A percentile compares a stretch with the other conserved stretches of the same genome.
Conservation (phyloP, 2,329 filamentous ascomycete genomes). For the Aspergillus sclerotialis region DNA sequence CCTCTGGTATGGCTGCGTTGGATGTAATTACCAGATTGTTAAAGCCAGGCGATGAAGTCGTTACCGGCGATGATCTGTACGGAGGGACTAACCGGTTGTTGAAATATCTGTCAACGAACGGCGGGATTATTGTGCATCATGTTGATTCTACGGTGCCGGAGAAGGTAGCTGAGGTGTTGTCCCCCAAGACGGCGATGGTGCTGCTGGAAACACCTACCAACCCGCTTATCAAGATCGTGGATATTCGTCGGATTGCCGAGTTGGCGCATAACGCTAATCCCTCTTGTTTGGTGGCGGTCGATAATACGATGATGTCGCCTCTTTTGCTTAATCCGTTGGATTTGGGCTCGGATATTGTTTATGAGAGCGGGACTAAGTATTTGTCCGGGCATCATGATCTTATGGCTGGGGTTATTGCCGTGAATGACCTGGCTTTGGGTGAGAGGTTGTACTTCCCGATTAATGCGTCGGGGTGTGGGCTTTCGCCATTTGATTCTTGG, state of each 20-base stretch:
- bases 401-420: conserved; percentile 94
- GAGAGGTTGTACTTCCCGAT: conserved; percentile 95
- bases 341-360: conserved; percentile 89
- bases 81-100: conserved; percentile 90
- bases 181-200: conserved; percentile 84
- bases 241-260: conserved; percentile 72
- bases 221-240: conserved; percentile 95
- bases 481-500: conserved; percentile 94
- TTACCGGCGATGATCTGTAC: conserved; percentile 95
- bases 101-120: conserved; percentile 82
- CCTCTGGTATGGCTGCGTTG: conserved; percentile 93
- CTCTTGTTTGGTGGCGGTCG: conserved; percentile 77
- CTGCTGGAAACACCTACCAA: conserved; percentile 95
- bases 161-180: conserved; percentile 61
- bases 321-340: conserved; percentile 91
- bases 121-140: conserved; percentile 89
- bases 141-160: conserved; percentile 84
- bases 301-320: conserved; percentile 98
- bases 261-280: conserved; percentile 71
- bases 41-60: conserved; percentile 88
- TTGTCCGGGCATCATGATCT: conserved; percentile 96
- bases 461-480: conserved; percentile 89
- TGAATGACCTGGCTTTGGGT: conserved; percentile 73
- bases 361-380: conserved; percentile 97
- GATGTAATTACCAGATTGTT: conserved; percentile 92